Evolutionary conservation across 1,284 basidiomycete genomes (phyloP).

Genomic region (Serendipita sp.): DNA sequence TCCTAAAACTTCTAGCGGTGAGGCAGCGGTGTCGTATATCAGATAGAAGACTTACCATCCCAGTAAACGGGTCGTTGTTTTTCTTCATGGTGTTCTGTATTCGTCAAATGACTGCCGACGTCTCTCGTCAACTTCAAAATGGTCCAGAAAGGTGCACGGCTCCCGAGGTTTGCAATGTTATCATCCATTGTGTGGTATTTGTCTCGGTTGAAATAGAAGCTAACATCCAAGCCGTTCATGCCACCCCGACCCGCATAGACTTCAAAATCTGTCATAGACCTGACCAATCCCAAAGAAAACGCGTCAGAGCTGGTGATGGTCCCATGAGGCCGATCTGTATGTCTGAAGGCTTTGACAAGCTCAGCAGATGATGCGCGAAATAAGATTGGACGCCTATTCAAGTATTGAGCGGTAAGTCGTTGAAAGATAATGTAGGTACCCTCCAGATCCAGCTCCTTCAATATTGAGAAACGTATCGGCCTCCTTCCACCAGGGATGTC

Average conservation of each 20-base stretch:
- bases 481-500: slow-evolving; percentile 58
- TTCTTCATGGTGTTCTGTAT: slow-evolving; percentile 21
- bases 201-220: slow-evolving; percentile 56
- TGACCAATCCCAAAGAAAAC: slow-evolving; percentile 44
- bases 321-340: slow-evolving; percentile 47
- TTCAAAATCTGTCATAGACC: slow-evolving; percentile 53
- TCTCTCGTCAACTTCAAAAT: slow-evolving; percentile 54
- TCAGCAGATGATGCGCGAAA: slow-evolving; percentile 48
- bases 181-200: slow-evolving; percentile 60
- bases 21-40: background rate
- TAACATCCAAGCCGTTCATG: slow-evolving; percentile 54
- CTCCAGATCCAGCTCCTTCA: slow-evolving; percentile 64
- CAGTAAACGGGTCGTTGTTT: slow-evolving; percentile 45
- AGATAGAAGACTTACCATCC: slow-evolving; percentile 37
- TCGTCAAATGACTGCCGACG: slow-evolving; percentile 39
- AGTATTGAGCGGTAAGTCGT: background rate
- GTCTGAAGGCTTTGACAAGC: slow-evolving; percentile 33
- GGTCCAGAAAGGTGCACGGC: slow-evolving; percentile 41
- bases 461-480: slow-evolving; percentile 58
- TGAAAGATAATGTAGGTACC: slow-evolving; percentile 22
- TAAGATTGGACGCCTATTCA: slow-evolving; percentile 36
- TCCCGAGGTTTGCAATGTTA: slow-evolving; percentile 35
- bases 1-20: background rate
- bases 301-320: slow-evolving; percentile 51
- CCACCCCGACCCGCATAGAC: slow-evolving; percentile 36